phyloP scores from a whole-genome alignment of 1,139 yeast species.

The Scheffersomyces titani region DNA sequence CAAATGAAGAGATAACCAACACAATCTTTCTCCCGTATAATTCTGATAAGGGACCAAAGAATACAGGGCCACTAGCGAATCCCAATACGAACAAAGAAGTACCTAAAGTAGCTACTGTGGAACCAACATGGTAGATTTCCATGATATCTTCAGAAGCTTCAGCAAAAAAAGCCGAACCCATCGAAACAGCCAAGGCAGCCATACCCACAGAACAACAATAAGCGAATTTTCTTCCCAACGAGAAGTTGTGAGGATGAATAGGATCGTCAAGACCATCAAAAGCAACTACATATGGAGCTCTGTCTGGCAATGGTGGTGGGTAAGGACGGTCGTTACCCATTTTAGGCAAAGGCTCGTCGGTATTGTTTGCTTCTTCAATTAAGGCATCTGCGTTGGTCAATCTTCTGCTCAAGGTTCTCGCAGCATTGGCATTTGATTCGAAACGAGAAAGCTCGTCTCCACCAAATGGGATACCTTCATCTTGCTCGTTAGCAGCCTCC shows the following conservation, averaged over 20 bases:
- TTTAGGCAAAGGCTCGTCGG: conserved; percentile 32
- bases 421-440: conserved; percentile 26
- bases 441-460: conserved; percentile 29
- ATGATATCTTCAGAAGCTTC: conserved; percentile 47
- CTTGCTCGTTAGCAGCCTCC: conserved; percentile 17
- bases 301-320: conserved; percentile 55
- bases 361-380: conserved; percentile 25
- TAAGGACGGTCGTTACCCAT: conserved; percentile 62
- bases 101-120: conserved; percentile 61
- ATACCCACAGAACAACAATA: conserved; percentile 17
- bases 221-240: conserved; percentile 36
- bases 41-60: conserved; percentile 84
- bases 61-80: conserved; percentile 78
- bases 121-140: conserved; percentile 49
- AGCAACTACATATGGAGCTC: conserved; percentile 53
- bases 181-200: conserved; percentile 47
- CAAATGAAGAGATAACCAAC: conserved; percentile 52
- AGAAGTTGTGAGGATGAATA: conserved; percentile 64
- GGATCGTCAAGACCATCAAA: conserved; percentile 67
- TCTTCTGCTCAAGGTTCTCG: conserved; percentile 26
- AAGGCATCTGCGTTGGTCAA: conserved; percentile 29
- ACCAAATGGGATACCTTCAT: conserved; percentile 8
- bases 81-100: conserved; percentile 76
- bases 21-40: conserved; percentile 69
- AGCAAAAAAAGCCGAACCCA: conserved; percentile 67